Conservation (phyloP, 2,329 filamentous ascomycete species). For the Cladosporium sp. region DNA sequence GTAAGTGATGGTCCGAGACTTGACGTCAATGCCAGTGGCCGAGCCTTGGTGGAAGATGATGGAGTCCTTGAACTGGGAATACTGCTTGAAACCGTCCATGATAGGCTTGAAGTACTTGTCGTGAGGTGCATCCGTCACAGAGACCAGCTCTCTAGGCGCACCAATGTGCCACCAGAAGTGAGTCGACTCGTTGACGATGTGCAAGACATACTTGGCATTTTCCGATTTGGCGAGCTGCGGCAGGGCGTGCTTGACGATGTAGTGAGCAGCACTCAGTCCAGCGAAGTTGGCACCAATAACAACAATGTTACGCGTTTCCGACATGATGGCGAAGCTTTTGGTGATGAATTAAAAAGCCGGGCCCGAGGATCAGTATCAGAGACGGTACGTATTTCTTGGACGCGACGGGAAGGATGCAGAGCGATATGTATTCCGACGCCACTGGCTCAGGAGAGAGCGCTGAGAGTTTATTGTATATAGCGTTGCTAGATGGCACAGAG, state of each 20-base stretch:
- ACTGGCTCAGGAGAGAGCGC: slow-evolving; percentile 4
- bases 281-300: slow-evolving; percentile 57
- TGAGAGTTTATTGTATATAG: background rate
- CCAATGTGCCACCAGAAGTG: slow-evolving; percentile 56
- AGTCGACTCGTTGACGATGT: slow-evolving; percentile 55
- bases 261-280: slow-evolving; percentile 55
- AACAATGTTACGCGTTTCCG: slow-evolving; percentile 47
- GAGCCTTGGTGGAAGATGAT: slow-evolving; percentile 51
- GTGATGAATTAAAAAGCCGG: background rate
- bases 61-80: slow-evolving; percentile 41
- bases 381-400: background rate
- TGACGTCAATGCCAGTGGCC: slow-evolving; percentile 49
- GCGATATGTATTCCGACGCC: background rate
- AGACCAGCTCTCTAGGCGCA: slow-evolving; percentile 55
- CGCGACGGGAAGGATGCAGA: background rate
- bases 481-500: slow-evolving; percentile 10
- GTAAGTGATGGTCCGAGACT: slow-evolving; percentile 47
- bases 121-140: slow-evolving; percentile 47
- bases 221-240: slow-evolving; percentile 39
- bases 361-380: background rate
- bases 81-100: slow-evolving; percentile 51
- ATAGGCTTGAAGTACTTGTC: slow-evolving; percentile 54
- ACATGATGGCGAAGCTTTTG: slow-evolving; percentile 25
- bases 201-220: slow-evolving; percentile 50
- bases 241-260: slow-evolving; percentile 54